phyloP scores from a whole-genome alignment of 192 early-diverging fungal species.

The Backusella morwellensis region DNA sequence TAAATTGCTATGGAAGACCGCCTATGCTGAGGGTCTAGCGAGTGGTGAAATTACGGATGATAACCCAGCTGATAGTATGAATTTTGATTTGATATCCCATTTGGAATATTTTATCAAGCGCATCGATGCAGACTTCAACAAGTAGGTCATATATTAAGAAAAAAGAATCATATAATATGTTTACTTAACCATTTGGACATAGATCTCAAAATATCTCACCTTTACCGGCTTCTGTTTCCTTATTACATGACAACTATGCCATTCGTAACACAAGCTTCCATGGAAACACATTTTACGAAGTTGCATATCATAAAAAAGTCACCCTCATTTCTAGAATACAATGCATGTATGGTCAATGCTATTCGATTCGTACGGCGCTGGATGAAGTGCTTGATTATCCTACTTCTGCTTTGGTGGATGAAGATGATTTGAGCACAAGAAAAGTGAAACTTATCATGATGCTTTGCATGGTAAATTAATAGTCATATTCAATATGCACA shows the following conservation, averaged over 20 bases:
- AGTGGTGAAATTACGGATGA: not conserved
- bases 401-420: not conserved
- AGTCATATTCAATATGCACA: not conserved
- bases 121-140: not conserved
- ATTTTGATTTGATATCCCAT: slow-evolving; percentile 1
- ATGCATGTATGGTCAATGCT: not conserved
- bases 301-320: not conserved
- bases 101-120: not conserved
- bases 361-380: not conserved
- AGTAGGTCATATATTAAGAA: not conserved
- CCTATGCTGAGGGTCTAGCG: not conserved
- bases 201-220: not conserved
- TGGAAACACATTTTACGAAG: not conserved
- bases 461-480: not conserved
- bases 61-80: not conserved
- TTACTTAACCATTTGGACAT: not conserved
- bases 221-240: not conserved
- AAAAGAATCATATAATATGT: not conserved
- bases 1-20: not conserved
- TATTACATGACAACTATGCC: not conserved
- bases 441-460: not conserved
- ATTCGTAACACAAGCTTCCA: not conserved
- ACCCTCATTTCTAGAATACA: not conserved
- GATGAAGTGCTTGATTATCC: not conserved
- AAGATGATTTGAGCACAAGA: slow-evolving; percentile 7